Evolutionary conservation across 805 yeast genomes (phyloP).

Genomic region (Teunomyces gatunensis): DNA sequence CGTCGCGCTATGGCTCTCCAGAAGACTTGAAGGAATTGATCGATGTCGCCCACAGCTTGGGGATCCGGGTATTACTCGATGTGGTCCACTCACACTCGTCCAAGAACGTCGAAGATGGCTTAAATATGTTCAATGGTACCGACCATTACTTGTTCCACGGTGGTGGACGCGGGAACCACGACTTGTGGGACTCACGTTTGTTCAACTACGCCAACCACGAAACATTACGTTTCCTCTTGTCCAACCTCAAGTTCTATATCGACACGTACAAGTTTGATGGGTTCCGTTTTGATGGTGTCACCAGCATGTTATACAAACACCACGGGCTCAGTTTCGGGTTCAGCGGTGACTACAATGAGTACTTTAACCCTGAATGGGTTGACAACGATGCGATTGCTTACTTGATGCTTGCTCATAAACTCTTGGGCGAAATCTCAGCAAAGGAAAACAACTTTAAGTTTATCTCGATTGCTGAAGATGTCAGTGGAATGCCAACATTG

Average conservation of each 20-base stretch:
- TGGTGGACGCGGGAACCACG: constrained; percentile 86
- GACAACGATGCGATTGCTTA: constrained; percentile 87
- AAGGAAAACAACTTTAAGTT: constrained; percentile 40
- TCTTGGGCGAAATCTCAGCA: constrained; percentile 55
- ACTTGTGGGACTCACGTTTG: constrained; percentile 93
- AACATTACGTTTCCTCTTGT: constrained; percentile 79
- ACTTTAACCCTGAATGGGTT: constrained; percentile 72
- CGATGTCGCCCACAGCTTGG: constrained; percentile 88
- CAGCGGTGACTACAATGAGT: constrained; percentile 90
- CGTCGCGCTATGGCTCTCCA: constrained; percentile 92
- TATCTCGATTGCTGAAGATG: constrained; percentile 92
- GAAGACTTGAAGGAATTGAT: constrained; percentile 88
- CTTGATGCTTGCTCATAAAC: constrained; percentile 84
- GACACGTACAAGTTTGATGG: constrained; percentile 91
- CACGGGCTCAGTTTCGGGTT: constrained; percentile 92
- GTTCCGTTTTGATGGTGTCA: constrained; percentile 94
- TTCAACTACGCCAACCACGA: constrained; percentile 92
- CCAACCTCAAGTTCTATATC: constrained; percentile 79
- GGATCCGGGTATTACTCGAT: constrained; percentile 82
- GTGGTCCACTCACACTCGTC: constrained; percentile 97
- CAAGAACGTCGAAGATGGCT: constrained; percentile 89
- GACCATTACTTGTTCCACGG: constrained; percentile 93
- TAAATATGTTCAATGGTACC: constrained; percentile 91
- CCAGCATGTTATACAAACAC: constrained; percentile 86
- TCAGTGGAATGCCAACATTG: constrained; percentile 94